Evolutionary conservation across 306 rosid species (phyloP).

Genomic region (Rosa lucieae): DNA sequence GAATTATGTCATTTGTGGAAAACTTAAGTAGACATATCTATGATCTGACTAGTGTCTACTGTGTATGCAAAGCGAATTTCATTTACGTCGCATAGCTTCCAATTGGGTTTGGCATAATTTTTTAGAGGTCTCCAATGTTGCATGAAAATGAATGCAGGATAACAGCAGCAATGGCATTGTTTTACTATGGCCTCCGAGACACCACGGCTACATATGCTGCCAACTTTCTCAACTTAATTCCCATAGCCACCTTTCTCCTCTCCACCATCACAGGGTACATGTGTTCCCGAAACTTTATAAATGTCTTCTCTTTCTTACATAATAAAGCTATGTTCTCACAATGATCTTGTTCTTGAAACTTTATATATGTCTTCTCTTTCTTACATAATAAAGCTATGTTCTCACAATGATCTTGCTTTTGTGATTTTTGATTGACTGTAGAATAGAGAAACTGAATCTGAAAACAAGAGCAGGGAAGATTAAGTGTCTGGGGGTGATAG

Average conservation of each 20-base stretch:
- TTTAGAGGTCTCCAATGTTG: background rate
- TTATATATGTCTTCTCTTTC: background rate
- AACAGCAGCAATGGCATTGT: constrained; percentile 48
- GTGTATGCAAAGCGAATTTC: background rate
- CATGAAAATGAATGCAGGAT: constrained; percentile 36
- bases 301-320: background rate
- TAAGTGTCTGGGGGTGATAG: constrained; percentile 46
- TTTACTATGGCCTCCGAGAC: constrained; percentile 62
- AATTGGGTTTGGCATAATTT: background rate
- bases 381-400: background rate
- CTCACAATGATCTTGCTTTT: background rate
- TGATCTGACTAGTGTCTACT: background rate
- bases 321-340: background rate
- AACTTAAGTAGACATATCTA: background rate
- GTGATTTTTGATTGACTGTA: constrained; percentile 10
- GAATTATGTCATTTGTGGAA: background rate
- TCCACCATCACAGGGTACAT: constrained; percentile 43
- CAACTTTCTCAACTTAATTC: constrained; percentile 62
- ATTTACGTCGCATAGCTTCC: background rate
- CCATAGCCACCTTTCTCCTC: constrained; percentile 49
- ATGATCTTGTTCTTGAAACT: background rate
- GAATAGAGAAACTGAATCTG: constrained; percentile 46
- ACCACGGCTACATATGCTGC: constrained; percentile 65
- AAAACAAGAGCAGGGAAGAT: constrained; percentile 35
- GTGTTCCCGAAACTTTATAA: background rate